Evolutionary conservation across 495 filamentous ascomycete species (phyloP).

Genomic region (Physcia stellaris): DNA sequence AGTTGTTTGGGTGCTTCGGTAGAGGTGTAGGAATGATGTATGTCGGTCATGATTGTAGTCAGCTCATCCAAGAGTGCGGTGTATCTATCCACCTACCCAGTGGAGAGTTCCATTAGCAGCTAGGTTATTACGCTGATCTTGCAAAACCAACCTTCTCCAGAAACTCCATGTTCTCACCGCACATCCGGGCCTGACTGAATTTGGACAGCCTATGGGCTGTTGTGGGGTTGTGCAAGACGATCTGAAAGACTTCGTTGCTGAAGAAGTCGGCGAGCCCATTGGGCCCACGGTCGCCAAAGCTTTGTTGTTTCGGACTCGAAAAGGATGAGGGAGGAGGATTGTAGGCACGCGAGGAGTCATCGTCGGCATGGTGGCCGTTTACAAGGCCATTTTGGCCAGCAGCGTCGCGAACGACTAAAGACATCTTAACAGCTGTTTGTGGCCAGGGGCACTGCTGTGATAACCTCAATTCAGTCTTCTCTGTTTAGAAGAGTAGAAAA

Average conservation of each 20-base stretch:
- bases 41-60: slow-evolving; percentile 27
- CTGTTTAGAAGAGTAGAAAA: background rate
- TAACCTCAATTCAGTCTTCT: background rate
- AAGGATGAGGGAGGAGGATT: slow-evolving; percentile 13
- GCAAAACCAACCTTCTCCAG: slow-evolving; percentile 36
- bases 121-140: background rate
- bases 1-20: slow-evolving; percentile 27
- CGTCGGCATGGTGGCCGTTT: slow-evolving; percentile 1
- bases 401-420: slow-evolving; percentile 8
- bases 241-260: slow-evolving; percentile 30
- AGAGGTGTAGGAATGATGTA: slow-evolving; percentile 31
- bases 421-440: slow-evolving; percentile 6
- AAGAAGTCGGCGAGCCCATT: slow-evolving; percentile 26
- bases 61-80: slow-evolving; percentile 24
- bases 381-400: slow-evolving; percentile 4
- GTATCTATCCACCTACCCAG: slow-evolving; percentile 23
- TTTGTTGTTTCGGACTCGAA: slow-evolving; percentile 12
- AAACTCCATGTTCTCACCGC: slow-evolving; percentile 34
- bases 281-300: slow-evolving; percentile 4
- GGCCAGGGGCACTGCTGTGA: background rate
- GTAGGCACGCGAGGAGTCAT: slow-evolving; percentile 14
- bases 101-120: background rate
- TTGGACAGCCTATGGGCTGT: slow-evolving; percentile 27
- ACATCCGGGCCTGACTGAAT: slow-evolving; percentile 29
- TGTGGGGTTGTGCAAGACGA: slow-evolving; percentile 30